phyloP scores from a whole-genome alignment of 2,329 filamentous ascomycete genomes.

The Epichloe elymi region DNA sequence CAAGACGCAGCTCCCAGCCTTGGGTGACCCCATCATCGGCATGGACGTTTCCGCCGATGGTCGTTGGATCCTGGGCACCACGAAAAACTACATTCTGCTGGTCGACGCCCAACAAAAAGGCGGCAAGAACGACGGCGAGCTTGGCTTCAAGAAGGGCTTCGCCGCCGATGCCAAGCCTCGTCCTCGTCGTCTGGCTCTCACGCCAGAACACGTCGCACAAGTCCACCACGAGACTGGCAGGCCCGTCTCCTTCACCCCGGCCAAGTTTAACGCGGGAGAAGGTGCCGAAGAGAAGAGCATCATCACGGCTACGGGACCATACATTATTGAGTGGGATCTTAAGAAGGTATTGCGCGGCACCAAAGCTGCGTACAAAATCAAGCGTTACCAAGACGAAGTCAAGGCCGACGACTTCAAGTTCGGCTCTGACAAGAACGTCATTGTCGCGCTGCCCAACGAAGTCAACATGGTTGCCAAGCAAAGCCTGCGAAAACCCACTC shows the following conservation, averaged over 20 bases:
- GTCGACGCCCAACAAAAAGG: conserved; percentile 79
- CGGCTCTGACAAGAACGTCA: conserved; percentile 93
- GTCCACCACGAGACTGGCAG: conserved; percentile 93
- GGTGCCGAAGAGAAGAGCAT: conserved; percentile 79
- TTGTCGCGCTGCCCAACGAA: conserved; percentile 91
- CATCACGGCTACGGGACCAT: conserved; percentile 90
- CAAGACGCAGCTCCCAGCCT: conserved; percentile 90
- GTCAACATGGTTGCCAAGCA: conserved; percentile 94
- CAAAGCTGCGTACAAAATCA: conserved; percentile 89
- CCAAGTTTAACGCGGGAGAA: conserved; percentile 84
- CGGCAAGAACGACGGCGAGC: conserved; percentile 92
- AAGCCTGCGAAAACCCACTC: conserved; percentile 72
- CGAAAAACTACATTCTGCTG: conserved; percentile 84
- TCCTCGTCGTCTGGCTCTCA: conserved; percentile 76
- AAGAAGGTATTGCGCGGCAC: conserved; percentile 73
- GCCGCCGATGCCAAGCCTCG: conserved; percentile 88
- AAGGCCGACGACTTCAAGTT: conserved; percentile 99
- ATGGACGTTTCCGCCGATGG: conserved; percentile 93
- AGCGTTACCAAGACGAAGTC: conserved; percentile 87
- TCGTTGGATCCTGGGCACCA: conserved; percentile 89
- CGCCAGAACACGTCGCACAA: conserved; percentile 86
- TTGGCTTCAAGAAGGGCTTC: conserved; percentile 93
- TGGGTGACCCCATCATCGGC: conserved; percentile 89
- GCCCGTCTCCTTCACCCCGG: conserved; percentile 75
- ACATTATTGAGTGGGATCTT: conserved; percentile 91